A percentile compares a stretch with the other conserved stretches of the same genome.
phyloP scores from a whole-genome alignment of 495 filamentous ascomycete species.

The Neurospora tetrasperma region DNA sequence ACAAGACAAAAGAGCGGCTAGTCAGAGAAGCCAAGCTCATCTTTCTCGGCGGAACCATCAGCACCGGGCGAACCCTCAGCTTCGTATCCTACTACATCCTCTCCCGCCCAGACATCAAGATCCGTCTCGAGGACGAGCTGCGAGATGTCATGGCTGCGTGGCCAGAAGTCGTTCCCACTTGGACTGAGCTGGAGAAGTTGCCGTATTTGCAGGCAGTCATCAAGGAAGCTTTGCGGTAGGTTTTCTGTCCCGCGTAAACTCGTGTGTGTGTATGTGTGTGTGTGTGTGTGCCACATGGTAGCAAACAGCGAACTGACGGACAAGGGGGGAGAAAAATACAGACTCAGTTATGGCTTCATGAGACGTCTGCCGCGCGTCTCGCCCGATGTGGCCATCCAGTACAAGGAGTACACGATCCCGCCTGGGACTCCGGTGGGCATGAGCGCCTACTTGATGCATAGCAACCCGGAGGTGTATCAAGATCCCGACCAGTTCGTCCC shows the following conservation, averaged over 20 bases:
- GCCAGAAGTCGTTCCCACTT: conserved; percentile 10
- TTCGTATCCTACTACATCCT: conserved; percentile 23
- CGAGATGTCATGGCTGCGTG: conserved; percentile 15
- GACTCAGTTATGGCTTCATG: conserved; percentile 13
- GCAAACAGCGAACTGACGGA: neutral
- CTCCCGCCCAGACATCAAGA: conserved; percentile 6
- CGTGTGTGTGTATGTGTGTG: too few species aligned
- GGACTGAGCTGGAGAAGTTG: conserved; percentile 21
- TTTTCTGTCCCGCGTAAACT: neutral
- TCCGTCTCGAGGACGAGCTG: conserved; percentile 13
- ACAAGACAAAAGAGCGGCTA: conserved; percentile 17
- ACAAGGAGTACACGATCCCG: conserved; percentile 14
- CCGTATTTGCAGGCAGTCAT: conserved; percentile 26
- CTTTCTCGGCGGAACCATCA: conserved; percentile 20
- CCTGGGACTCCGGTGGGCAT: conserved; percentile 15
- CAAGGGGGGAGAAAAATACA: neutral
- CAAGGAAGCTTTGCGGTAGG: conserved; percentile 26
- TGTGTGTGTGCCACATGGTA: neutral
- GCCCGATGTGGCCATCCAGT: conserved; percentile 13
- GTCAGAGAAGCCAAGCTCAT: conserved; percentile 19
- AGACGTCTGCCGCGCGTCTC: conserved; percentile 16
- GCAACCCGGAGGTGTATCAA: conserved; percentile 27
- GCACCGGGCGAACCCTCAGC: conserved; percentile 16
- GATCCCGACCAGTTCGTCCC: conserved; percentile 26
- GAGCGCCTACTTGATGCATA: conserved; percentile 19